Conservation (phyloP, 345 rosid genomes). For the Syzygium aqueum region DNA sequence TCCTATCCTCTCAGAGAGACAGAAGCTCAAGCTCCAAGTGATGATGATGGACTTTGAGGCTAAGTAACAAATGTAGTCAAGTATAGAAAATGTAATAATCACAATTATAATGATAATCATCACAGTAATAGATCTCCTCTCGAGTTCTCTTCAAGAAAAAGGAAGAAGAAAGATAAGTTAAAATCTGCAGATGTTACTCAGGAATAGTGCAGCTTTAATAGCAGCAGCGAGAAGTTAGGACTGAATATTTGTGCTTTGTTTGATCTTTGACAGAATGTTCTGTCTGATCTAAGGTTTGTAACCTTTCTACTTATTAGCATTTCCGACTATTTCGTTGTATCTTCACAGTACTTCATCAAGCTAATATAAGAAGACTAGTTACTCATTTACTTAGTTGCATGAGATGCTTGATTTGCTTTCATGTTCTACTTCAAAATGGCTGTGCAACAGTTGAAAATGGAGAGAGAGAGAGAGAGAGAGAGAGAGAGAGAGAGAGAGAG, state of each 20-base stretch:
- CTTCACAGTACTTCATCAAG: not conserved
- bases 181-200: not conserved
- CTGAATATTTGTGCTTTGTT: not conserved
- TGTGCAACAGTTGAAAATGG: not conserved
- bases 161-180: not conserved
- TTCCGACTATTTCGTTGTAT: not conserved
- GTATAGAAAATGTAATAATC: not conserved
- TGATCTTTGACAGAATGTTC: not conserved
- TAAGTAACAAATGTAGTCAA: not conserved
- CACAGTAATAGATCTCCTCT: not conserved
- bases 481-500: not conserved
- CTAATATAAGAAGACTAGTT: not conserved
- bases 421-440: not conserved
- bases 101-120: not conserved
- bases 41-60: not conserved
- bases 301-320: not conserved
- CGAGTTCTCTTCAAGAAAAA: not conserved
- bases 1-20: constrained; percentile 70
- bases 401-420: not conserved
- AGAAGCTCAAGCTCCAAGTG: constrained; percentile 36
- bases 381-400: not conserved
- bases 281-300: not conserved
- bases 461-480: not conserved
- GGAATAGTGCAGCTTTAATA: not conserved
- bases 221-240: not conserved